Percentiles rank a stretch among this genome's conserved stretches.
Evolutionary conservation across 2,329 filamentous ascomycete species (phyloP).

Genomic region (Penicillium janthinellum): DNA sequence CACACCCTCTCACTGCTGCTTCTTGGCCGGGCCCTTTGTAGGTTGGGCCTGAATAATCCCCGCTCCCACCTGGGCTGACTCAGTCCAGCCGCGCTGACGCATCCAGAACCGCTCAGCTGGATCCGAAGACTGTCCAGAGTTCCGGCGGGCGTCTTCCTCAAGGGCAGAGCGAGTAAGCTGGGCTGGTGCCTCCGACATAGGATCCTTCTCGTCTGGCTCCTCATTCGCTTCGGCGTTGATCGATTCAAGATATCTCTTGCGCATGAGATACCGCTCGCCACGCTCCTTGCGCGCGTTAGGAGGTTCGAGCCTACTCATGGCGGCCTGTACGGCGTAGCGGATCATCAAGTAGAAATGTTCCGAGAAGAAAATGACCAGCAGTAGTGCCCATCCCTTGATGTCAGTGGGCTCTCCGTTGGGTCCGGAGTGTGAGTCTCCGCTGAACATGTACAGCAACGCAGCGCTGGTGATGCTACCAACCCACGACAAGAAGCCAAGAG

Average conservation of each 20-base stretch:
- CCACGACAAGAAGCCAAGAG: constrained; percentile 88
- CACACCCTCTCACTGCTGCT: constrained; percentile 32
- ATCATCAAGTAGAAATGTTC: constrained; percentile 88
- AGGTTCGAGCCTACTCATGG: constrained; percentile 78
- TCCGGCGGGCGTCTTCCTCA: constrained; percentile 46
- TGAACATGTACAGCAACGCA: constrained; percentile 88
- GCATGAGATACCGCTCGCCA: constrained; percentile 75
- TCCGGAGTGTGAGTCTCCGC: constrained; percentile 58
- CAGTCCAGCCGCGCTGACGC: constrained; percentile 48
- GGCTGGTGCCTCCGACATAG: constrained; percentile 13
- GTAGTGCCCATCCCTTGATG: constrained; percentile 76
- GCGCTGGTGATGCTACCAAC: constrained; percentile 86
- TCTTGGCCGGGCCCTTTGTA: constrained; percentile 32
- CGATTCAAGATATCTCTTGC: constrained; percentile 72
- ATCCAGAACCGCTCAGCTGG: constrained; percentile 47
- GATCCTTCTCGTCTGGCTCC: constrained; percentile 19
- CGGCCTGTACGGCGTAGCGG: constrained; percentile 70
- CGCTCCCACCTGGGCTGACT: constrained; percentile 43
- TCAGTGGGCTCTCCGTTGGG: constrained; percentile 51
- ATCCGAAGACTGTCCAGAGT: constrained; percentile 37
- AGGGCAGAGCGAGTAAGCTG: constrained; percentile 41
- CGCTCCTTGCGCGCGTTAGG: constrained; percentile 84
- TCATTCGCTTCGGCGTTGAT: constrained; percentile 28
- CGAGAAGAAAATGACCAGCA: constrained; percentile 79
- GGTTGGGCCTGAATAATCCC: constrained; percentile 43